Evolutionary conservation across 2,329 filamentous ascomycete genomes (phyloP), one percentile per base, ranked within the genome.

Genomic region (Penicillium sp.): DNA sequence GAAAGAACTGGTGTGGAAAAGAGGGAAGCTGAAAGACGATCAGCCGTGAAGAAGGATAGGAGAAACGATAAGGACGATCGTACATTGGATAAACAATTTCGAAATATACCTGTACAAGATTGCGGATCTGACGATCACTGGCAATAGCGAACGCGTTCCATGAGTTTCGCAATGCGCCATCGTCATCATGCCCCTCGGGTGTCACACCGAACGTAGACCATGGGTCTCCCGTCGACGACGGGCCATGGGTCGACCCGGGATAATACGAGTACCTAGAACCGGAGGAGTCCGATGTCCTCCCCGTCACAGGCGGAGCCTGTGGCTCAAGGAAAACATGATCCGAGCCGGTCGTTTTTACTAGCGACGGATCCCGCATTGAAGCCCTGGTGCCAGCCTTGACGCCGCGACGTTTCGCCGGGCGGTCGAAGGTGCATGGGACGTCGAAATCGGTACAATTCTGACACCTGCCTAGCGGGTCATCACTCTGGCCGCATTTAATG

Each of bases 71-170:
- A n/a, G 13, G 19, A 19, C 3, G 22, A 35, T 31, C 64, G 45
- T 59, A 75, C 58, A 79, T 74, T 2, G 77, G 77, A 60, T 79
- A 79, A n/a, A 79, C 72, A 36, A 77, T 71, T 49, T 79, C 74
- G 60, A 77, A 76, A 64, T 78, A 80, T 13, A 79, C 66, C 13
- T 76, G 70, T 19, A 77, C 66, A n/a, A 77, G 63, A 58, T 71
- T 66, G 42, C 68, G 63, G 35, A 78, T 72, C 34, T 65, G 65
- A 25, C 55, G 58, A 41, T 71, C 63, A 56, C 65, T 69, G n/a
- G 69, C 67, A 29, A 73, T 60, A 9, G 66, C 66, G 50, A 74
- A 74, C 5, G 71, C 69, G 29, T 64, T 68, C 73, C 73, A 75
- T 36, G 68, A 67, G 57, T 63, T 60, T 52, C 61, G 44, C 58